Conservation (phyloP, 306 rosid genomes). For the Astragalus membranaceus region DNA sequence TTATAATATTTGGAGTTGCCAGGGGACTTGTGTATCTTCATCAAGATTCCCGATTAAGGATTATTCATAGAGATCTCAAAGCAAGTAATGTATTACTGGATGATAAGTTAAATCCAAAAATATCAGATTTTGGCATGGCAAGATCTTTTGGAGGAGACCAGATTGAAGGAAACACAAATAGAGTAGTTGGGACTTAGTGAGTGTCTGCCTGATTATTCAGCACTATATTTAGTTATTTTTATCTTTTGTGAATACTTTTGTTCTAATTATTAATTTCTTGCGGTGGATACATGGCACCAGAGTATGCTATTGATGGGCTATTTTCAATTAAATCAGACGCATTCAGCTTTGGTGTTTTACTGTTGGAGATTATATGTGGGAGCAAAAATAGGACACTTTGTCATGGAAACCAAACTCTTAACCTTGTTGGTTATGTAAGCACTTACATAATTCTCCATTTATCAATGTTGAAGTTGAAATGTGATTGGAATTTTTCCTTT, state of each 20-base stretch:
- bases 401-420: slow-evolving; percentile 25
- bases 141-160: slow-evolving; percentile 45
- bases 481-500: background rate
- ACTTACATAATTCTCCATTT: background rate
- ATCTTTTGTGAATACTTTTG: background rate
- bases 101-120: slow-evolving; percentile 40
- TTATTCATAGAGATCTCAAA: slow-evolving; percentile 56
- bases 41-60: slow-evolving; percentile 51
- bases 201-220: background rate
- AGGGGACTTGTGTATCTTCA: slow-evolving; percentile 50
- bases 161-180: slow-evolving; percentile 44
- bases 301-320: slow-evolving; percentile 39
- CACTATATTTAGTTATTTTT: background rate
- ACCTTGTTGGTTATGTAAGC: slow-evolving; percentile 54
- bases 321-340: slow-evolving; percentile 41
- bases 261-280: background rate
- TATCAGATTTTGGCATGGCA: slow-evolving; percentile 62
- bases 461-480: background rate
- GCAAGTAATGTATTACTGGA: slow-evolving; percentile 54
- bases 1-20: slow-evolving; percentile 38
- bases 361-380: slow-evolving; percentile 43
- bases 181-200: slow-evolving; percentile 55
- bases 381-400: slow-evolving; percentile 39
- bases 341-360: slow-evolving; percentile 35
- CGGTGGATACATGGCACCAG: slow-evolving; percentile 61